phyloP scores from a whole-genome alignment of 2,329 filamentous ascomycete genomes.

The Atkinsonella hypoxylon region DNA sequence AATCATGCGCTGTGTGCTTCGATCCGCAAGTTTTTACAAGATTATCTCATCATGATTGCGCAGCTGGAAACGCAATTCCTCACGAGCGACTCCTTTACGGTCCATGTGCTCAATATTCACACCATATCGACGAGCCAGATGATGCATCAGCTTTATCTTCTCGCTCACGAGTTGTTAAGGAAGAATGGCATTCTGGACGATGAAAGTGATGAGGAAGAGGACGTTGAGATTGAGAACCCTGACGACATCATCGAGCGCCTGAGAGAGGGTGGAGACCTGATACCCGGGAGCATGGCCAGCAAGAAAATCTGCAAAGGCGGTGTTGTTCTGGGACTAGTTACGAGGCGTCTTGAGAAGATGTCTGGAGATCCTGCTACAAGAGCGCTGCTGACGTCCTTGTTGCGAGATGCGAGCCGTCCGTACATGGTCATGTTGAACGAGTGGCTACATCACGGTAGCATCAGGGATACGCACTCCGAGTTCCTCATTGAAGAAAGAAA shows the following conservation, averaged over 20 bases:
- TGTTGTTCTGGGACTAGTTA: slow-evolving; percentile 79
- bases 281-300: slow-evolving; percentile 63
- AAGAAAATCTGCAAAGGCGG: slow-evolving; percentile 97
- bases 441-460: slow-evolving; percentile 92
- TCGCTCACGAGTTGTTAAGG: slow-evolving; percentile 78
- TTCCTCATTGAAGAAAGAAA: slow-evolving; percentile 94
- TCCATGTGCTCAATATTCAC: slow-evolving; percentile 88
- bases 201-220: slow-evolving; percentile 58
- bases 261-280: slow-evolving; percentile 72
- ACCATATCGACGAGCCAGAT: slow-evolving; percentile 84
- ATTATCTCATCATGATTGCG: slow-evolving; percentile 85
- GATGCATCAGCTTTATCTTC: slow-evolving; percentile 76
- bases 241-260: slow-evolving; percentile 87
- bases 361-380: slow-evolving; percentile 87
- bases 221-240: slow-evolving; percentile 65
- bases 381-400: slow-evolving; percentile 64
- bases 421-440: slow-evolving; percentile 99
- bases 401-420: slow-evolving; percentile 80
- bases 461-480: slow-evolving; percentile 86
- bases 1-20: slow-evolving; percentile 96
- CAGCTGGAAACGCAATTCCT: slow-evolving; percentile 90
- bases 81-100: slow-evolving; percentile 76
- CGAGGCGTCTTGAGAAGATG: slow-evolving; percentile 73
- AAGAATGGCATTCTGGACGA: slow-evolving; percentile 81
- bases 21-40: slow-evolving; percentile 79